Conservation (phyloP, 1,139 yeast genomes). For the Eremothecium cymbalariae region DNA sequence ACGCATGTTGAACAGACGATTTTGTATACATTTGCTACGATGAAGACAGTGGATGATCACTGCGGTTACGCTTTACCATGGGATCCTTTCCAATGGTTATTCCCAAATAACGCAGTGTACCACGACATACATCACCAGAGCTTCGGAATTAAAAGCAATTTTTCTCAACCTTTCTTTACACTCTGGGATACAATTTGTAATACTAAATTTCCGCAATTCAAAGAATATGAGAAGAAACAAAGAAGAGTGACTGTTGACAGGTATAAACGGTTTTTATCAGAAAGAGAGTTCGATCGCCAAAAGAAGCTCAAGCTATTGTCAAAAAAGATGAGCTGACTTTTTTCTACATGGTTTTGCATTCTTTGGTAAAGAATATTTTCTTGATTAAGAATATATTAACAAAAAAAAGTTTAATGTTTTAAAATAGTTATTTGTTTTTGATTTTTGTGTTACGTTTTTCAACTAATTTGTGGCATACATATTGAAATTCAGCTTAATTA, state of each 20-base stretch:
- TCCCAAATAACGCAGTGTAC: constrained; percentile 92
- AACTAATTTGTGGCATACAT: too few species aligned
- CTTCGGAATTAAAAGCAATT: constrained; percentile 90
- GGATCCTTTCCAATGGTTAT: constrained; percentile 79
- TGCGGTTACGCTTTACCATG: constrained; percentile 91
- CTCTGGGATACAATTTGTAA: constrained; percentile 75
- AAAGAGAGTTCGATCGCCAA: constrained; percentile 31
- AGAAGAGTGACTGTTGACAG: constrained; percentile 51
- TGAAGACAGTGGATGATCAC: constrained; percentile 97
- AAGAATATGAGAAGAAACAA: constrained; percentile 50
- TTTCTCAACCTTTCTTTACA: constrained; percentile 93
- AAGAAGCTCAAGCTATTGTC: constrained; percentile 19
- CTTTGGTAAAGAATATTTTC: too few species aligned
- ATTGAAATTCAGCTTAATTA: too few species aligned
- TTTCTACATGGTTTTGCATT: too few species aligned
- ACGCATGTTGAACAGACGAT: constrained; percentile 69
- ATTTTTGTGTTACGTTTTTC: too few species aligned
- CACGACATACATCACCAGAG: constrained; percentile 97
- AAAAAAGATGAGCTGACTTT: constrained; percentile 6
- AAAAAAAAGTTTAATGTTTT: too few species aligned
- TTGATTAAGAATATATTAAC: too few species aligned
- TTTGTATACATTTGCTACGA: constrained; percentile 76
- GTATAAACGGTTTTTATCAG: constrained; percentile 53
- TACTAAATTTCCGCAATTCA: constrained; percentile 65
- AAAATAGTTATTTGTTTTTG: too few species aligned